phyloP scores from a whole-genome alignment of 106 monocot genomes.

The Dendrobium officinale region DNA sequence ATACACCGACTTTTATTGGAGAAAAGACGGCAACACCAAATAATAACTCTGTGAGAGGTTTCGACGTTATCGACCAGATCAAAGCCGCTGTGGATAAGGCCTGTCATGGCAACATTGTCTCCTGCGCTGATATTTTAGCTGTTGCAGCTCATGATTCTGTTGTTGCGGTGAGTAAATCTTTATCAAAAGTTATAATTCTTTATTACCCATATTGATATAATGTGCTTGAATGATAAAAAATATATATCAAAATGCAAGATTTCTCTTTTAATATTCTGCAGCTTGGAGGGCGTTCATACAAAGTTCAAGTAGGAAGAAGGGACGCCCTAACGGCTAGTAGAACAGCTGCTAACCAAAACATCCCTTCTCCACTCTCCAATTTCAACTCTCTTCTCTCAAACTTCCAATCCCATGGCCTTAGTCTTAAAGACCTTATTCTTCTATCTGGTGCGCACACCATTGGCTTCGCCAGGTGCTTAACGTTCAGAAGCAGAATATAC shows the following conservation, averaged over 20 bases:
- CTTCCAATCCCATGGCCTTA: slow-evolving; percentile 23
- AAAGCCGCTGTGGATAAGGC: slow-evolving; percentile 23
- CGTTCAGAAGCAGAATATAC: slow-evolving; percentile 24
- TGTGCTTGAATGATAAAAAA: too few relatives aligned
- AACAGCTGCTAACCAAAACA: slow-evolving; percentile 2
- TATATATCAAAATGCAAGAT: too few relatives aligned
- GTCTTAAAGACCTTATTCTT: slow-evolving; percentile 11
- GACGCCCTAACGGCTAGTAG: slow-evolving; percentile 23
- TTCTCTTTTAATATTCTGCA: slow-evolving; percentile 2
- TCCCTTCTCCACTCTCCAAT: slow-evolving; percentile 9
- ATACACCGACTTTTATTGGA: slow-evolving; percentile 16
- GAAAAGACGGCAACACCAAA: slow-evolving; percentile 28
- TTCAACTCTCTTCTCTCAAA: slow-evolving; percentile 7
- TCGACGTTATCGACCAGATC: slow-evolving; percentile 43
- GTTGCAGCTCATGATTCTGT: slow-evolving; percentile 49
- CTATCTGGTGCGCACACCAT: slow-evolving; percentile 31
- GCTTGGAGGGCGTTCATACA: slow-evolving; percentile 26
- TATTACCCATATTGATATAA: too few relatives aligned
- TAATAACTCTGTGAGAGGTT: slow-evolving; percentile 41
- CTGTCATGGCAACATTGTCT: slow-evolving; percentile 26
- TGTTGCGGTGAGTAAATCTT: slow-evolving; percentile 12
- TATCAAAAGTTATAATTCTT: too few relatives aligned
- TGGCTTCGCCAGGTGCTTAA: slow-evolving; percentile 18
- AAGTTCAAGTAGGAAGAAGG: slow-evolving; percentile 19
- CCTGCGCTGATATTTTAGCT: slow-evolving; percentile 56